Evolutionary conservation across 257 asterid species (phyloP).

Genomic region (Anisodus tanguticus): DNA sequence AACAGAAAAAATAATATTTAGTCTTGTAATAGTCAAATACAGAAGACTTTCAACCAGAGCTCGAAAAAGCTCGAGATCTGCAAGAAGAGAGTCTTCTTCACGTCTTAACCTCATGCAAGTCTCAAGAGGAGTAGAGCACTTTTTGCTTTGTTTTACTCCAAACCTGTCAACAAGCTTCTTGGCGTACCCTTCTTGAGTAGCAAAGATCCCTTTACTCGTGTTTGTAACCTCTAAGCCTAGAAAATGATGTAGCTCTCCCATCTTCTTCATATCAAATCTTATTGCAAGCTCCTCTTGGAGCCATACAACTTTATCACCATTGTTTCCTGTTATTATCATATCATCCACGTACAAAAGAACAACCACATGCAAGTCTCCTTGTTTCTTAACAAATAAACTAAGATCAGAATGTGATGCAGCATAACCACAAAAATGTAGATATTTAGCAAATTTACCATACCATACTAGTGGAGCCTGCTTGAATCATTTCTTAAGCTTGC

Average conservation of each 20-base stretch:
- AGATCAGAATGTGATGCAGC: too few species aligned
- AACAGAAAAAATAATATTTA: not conserved
- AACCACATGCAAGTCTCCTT: not conserved
- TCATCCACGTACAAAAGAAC: conserved; percentile 29
- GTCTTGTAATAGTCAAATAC: conserved; percentile 30
- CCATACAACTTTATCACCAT: not conserved
- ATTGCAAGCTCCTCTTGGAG: not conserved
- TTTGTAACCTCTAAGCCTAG: conserved; percentile 32
- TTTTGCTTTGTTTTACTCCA: not conserved
- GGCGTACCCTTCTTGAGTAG: conserved; percentile 30
- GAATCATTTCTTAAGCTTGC: not conserved
- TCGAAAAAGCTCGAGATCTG: not conserved
- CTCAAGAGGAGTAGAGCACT: not conserved
- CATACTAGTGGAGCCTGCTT: not conserved
- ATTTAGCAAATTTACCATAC: too few species aligned
- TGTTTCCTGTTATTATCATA: conserved; percentile 29
- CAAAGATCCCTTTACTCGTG: not conserved
- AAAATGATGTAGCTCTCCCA: conserved; percentile 25
- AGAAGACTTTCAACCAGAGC: conserved; percentile 29
- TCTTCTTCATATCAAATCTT: conserved; percentile 37
- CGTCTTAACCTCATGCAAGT: not conserved
- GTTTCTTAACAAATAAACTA: too few species aligned
- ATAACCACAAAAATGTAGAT: too few species aligned
- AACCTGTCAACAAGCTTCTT: not conserved
- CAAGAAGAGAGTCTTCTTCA: conserved; percentile 17